Base-by-base conservation (phyloP, 2,329 filamentous ascomycete genomes). In the Fusarium anthophilum region DNA sequence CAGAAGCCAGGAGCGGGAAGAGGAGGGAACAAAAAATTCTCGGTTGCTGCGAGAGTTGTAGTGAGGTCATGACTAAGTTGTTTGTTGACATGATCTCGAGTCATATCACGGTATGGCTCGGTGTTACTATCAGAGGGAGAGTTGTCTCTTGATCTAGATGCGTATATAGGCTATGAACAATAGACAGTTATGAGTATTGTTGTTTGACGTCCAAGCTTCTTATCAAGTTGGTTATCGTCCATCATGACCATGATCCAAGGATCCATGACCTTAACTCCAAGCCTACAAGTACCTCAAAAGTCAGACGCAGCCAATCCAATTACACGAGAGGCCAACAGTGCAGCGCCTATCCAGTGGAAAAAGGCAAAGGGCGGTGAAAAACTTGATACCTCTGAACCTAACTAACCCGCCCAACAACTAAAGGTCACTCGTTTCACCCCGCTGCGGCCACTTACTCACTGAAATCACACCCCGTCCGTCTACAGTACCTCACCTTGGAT, bases 331-430 rank as follows among this genome's bases (percentile, higher is more conserved):
- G 47, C n/a, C 70, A 61, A 61, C 56, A 51, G 61, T 60, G 60
- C 72, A 76, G 62, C 73, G 56, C 54, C 56, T 60, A 62, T 37
- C 63, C 63, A 71, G 70, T 66, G 56, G 55, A 62, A 74, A 70
- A 60, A 63, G 53, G 63, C 72, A 76, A 77, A 77, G 75, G 75
- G 75, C 75, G 75, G 75, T 77, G 75, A 77, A 77, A 77, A 77
- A 66, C 65, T 63, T 60, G 70, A 76, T 69, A 74, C 69, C 39
- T 70, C 41, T 69, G 61, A 56, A 70, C 54, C 67, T 60, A 56
- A 58, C 70, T 76, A 76, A 72, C 32, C 59, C n/a, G 32, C 74
- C 70, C 72, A 74, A 74, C 72, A 74, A 75, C 56, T 63, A 39
- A 47, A 73, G 62, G 71, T 74, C 72, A 74, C 72, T 63, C 45